A percentile compares a stretch with the other conserved stretches of the same genome.
These are phyloP conservation scores for Friedmanniomyces simplex DNA, from an alignment of 495 filamentous ascomycete genomes.

Conservation along the genomic window DNA sequence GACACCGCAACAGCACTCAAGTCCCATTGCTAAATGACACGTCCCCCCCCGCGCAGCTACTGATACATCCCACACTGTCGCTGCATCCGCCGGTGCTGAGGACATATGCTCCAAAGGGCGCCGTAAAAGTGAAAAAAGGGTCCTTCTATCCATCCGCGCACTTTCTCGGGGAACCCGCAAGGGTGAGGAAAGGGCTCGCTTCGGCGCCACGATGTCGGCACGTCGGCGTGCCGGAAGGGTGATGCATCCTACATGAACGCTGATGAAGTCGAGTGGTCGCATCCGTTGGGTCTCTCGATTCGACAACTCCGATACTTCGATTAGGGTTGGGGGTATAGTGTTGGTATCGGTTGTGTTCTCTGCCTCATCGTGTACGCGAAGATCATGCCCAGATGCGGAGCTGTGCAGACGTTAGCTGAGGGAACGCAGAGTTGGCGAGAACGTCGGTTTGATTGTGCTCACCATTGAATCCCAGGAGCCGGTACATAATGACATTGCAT, in stretches of 20 bases:
- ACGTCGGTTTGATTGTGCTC: constrained; percentile 44
- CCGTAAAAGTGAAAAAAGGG: background rate
- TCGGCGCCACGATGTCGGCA: background rate
- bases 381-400: constrained; percentile 31
- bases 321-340: background rate
- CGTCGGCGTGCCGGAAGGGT: background rate
- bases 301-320: background rate
- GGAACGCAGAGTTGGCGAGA: background rate
- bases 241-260: constrained; percentile 14
- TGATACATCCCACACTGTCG: background rate
- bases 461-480: constrained; percentile 99
- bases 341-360: background rate
- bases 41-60: background rate
- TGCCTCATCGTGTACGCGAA: background rate
- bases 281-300: background rate
- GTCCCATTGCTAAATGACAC: background rate
- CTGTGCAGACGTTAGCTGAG: constrained; percentile 22
- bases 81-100: background rate
- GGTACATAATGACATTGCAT: constrained; percentile 97
- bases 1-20: background rate
- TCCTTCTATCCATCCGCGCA: background rate
- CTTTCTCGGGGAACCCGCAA: background rate
- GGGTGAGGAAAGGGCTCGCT: background rate
- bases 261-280: background rate
- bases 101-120: constrained; percentile 1